Evolutionary conservation across 345 rosid genomes (phyloP).

Genomic region (Murraya paniculata): DNA sequence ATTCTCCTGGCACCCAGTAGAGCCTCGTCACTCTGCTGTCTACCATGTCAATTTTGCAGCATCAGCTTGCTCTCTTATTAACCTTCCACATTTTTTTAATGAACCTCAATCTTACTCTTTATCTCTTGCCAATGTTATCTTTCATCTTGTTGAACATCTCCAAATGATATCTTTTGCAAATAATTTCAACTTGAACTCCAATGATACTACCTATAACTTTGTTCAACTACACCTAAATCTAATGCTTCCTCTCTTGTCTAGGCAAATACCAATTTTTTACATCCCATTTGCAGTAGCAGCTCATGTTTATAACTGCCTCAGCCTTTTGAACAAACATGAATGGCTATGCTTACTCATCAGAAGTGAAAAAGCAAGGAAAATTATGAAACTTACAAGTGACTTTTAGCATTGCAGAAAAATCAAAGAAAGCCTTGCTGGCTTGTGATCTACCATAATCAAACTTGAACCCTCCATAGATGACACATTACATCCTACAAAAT

Average conservation of each 20-base stretch:
- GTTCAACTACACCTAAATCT: background rate
- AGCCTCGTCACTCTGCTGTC: background rate
- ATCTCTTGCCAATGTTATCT: background rate
- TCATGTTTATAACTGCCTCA: background rate
- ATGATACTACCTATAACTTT: background rate
- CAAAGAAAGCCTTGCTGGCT: slow-evolving; percentile 1
- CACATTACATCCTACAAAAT: background rate
- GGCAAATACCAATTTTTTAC: background rate
- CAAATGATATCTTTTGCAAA: background rate
- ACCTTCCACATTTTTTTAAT: background rate
- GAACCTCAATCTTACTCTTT: background rate
- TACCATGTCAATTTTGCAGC: background rate
- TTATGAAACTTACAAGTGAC: background rate
- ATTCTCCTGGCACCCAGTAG: background rate
- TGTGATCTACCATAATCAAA: slow-evolving; percentile 1
- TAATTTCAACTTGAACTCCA: background rate
- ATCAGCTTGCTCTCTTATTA: background rate
- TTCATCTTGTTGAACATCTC: background rate
- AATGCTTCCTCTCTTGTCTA: background rate
- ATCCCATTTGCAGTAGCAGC: background rate
- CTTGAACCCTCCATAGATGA: background rate
- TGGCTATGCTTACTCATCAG: background rate
- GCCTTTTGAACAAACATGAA: background rate
- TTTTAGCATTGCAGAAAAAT: background rate
- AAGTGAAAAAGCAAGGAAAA: background rate